Evolutionary conservation across 129 eudicot species (phyloP), one percentile per base, ranked within the genome.

Genomic region (Pseudognaphalium luteoalbum): DNA sequence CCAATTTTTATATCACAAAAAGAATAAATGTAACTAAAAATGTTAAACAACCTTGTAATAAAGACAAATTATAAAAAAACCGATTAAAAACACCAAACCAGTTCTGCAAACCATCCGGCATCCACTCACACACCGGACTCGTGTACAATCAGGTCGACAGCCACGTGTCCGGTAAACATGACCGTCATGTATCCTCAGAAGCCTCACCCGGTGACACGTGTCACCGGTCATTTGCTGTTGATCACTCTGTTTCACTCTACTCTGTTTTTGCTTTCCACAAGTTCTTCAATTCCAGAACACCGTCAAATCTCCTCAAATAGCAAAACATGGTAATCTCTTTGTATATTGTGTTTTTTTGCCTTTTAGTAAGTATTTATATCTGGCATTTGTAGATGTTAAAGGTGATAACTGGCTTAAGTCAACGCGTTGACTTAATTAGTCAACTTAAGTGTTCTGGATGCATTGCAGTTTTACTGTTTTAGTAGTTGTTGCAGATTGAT

Each of bases 321-420:
- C 44, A 71, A 11, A 71, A 10, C 41, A 80, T 80, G 74, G 83
- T 79, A 78, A 22, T 21, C 78, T 51, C 72, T 52, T 51, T 32
- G 34, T 1, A 32, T 32, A 32, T 32, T 32, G 34, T 32, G 2
- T 32, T 32, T 32, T 32, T 32, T 32, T 2, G 4, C 28, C 28
- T 32, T 32, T 32, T 32, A 32, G 0, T 32, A 32, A 2, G 28
- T 22, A 56, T 20, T 59, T 28, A 15, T 5, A 19, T 71, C 6
- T 17, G 16, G 68, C 58, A 29, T 25, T 29, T 59, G 68, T 19
- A 51, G 54, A 4, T 56, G 25, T 21, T n/a, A 44, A 42, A 42
- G 10, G 78, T 32, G 65, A 58, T 35, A 39, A 21, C 35, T 58
- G 56, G 29, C 21, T 19, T 21, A 50, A 51, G 33, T 60, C 37